phyloP scores from a whole-genome alignment of 177 flowering plant genomes.

The Vitis hybrid region DNA sequence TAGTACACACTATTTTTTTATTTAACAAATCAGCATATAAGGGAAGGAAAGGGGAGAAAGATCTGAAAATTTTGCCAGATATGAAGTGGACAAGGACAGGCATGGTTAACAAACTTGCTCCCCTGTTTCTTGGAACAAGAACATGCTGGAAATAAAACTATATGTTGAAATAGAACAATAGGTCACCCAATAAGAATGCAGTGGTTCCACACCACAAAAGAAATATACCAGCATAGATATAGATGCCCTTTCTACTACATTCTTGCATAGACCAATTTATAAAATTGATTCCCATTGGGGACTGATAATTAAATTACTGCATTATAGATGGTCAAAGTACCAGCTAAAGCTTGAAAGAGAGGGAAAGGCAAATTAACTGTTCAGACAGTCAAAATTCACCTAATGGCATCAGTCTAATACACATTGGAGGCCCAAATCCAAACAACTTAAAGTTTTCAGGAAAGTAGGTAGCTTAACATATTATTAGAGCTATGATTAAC shows the following conservation, averaged over 20 bases:
- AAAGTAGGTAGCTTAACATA: neutral
- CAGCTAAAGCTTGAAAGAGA: neutral
- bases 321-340: too few relatives aligned
- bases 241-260: neutral
- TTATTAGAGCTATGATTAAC: too few relatives aligned
- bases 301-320: too few relatives aligned
- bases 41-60: neutral
- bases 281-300: too few relatives aligned
- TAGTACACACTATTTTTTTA: neutral
- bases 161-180: neutral
- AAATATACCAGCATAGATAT: too few relatives aligned
- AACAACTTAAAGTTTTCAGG: too few relatives aligned
- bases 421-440: too few relatives aligned
- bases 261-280: neutral
- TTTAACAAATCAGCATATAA: neutral
- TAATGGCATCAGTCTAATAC: neutral
- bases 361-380: neutral
- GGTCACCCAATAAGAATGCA: neutral
- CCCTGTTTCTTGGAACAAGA: neutral
- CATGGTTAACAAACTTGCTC: too few relatives aligned
- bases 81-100: too few relatives aligned
- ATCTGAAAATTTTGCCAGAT: neutral
- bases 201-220: too few relatives aligned
- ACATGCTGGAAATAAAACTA: neutral
- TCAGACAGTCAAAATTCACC: neutral